Conservation (phyloP, 768 basidiomycete genomes). For the Cystobasidium ongulense region DNA sequence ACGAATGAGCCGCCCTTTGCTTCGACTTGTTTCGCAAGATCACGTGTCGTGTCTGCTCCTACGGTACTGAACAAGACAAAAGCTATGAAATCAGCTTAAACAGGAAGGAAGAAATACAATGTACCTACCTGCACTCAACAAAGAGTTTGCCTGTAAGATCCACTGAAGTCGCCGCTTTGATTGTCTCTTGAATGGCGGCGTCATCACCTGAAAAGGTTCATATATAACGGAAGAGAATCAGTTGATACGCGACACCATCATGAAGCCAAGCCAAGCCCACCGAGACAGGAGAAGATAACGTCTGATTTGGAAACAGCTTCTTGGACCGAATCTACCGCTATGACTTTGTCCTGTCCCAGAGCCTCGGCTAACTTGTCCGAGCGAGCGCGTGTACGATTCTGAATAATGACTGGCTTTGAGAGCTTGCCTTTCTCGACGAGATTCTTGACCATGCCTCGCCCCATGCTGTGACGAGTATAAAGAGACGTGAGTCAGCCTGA, state of each 20-base stretch:
- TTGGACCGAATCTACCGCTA: background rate
- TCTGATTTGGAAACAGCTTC: slow-evolving; percentile 21
- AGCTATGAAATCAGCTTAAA: background rate
- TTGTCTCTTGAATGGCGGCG: slow-evolving; percentile 16
- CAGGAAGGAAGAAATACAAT: background rate
- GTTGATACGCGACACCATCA: background rate
- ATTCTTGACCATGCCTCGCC: slow-evolving; percentile 31
- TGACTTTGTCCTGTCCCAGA: slow-evolving; percentile 10
- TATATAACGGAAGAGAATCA: background rate
- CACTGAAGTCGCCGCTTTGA: background rate
- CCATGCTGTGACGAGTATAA: background rate
- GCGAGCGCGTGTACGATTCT: slow-evolving; percentile 22
- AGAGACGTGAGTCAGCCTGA: background rate
- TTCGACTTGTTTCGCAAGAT: slow-evolving; percentile 1
- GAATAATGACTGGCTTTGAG: slow-evolving; percentile 13
- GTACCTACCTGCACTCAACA: slow-evolving; percentile 26
- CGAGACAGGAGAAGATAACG: slow-evolving; percentile 33
- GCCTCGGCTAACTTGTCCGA: slow-evolving; percentile 4
- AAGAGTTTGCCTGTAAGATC: slow-evolving; percentile 31
- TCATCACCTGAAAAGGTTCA: slow-evolving; percentile 17
- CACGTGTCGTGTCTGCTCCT: slow-evolving; percentile 11
- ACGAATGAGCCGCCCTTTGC: slow-evolving; percentile 10
- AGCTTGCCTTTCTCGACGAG: slow-evolving; percentile 30
- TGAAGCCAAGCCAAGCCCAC: background rate
- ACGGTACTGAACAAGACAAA: background rate